Conservation (phyloP, 805 yeast genomes). For the Tanozyma kutaoensis region DNA sequence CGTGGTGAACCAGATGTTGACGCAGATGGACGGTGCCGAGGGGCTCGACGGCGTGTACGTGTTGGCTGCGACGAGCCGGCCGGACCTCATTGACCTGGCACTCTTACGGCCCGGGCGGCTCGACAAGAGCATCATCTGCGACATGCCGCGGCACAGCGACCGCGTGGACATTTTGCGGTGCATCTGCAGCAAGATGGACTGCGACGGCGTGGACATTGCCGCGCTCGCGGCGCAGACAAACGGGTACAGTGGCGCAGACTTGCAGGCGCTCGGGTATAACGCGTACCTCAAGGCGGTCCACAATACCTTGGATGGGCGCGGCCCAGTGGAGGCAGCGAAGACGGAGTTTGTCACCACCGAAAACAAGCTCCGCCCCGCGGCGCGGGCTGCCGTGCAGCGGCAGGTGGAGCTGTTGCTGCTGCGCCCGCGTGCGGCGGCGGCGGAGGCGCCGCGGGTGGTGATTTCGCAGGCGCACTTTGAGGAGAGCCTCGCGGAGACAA, state of each 20-base stretch:
- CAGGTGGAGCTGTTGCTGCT: no score
- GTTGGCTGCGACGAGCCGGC: conserved; percentile 90
- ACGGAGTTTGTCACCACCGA: no score
- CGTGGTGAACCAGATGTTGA: conserved; percentile 91
- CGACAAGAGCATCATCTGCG: conserved; percentile 86
- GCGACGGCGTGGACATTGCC: conserved; percentile 38
- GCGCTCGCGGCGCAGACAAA: conserved; percentile 45
- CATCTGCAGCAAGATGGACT: conserved; percentile 46
- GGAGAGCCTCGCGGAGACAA: conserved; percentile 60
- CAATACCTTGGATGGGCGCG: conserved; percentile 13
- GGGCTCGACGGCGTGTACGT: conserved; percentile 95
- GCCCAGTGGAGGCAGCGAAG: no score
- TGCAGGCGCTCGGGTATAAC: conserved; percentile 85
- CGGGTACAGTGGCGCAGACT: conserved; percentile 90
- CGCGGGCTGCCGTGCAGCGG: no score
- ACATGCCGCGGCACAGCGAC: conserved; percentile 63
- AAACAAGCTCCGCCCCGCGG: conserved; percentile 12
- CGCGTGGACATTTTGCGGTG: conserved; percentile 58
- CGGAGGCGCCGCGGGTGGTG: conserved; percentile 16
- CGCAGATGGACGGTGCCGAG: conserved; percentile 99
- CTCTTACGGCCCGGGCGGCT: conserved; percentile 90
- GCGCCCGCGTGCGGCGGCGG: conserved; percentile 1
- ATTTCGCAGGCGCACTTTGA: conserved; percentile 44
- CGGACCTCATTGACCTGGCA: conserved; percentile 92
- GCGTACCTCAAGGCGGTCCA: conserved; percentile 84